phyloP scores from a whole-genome alignment of 2,329 filamentous ascomycete genomes.

The Curvularia verruculosa region DNA sequence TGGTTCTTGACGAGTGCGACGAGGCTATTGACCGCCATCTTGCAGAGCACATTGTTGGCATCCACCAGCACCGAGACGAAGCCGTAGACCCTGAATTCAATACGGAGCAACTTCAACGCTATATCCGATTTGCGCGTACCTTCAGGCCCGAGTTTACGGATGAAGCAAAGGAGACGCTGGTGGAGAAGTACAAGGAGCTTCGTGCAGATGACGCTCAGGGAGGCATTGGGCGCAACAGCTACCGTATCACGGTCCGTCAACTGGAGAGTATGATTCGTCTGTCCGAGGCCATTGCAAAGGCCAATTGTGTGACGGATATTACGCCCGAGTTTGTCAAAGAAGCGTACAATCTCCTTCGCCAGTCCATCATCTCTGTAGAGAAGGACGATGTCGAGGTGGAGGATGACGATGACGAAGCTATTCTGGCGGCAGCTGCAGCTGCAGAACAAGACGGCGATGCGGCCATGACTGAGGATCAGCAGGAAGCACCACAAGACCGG shows the following conservation, averaged over 20 bases:
- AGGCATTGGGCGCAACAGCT: slow-evolving; percentile 91
- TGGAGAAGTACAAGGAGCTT: slow-evolving; percentile 94
- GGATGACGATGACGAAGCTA: slow-evolving; percentile 72
- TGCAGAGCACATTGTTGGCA: slow-evolving; percentile 90
- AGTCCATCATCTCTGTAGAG: slow-evolving; percentile 97
- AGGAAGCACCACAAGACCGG: slow-evolving; percentile 43
- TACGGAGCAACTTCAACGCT: slow-evolving; percentile 94
- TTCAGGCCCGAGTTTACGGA: slow-evolving; percentile 93
- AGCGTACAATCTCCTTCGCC: slow-evolving; percentile 86
- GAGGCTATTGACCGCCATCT: slow-evolving; percentile 88
- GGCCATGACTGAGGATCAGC: slow-evolving; percentile 40
- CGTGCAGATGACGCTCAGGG: slow-evolving; percentile 92
- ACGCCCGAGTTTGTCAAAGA: slow-evolving; percentile 84
- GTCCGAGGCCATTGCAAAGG: slow-evolving; percentile 97
- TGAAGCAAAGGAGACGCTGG: slow-evolving; percentile 82
- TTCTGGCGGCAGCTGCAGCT: slow-evolving; percentile 59
- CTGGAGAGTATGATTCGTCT: slow-evolving; percentile 94
- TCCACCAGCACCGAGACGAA: slow-evolving; percentile 91
- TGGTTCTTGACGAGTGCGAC: slow-evolving; percentile 95
- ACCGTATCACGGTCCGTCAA: slow-evolving; percentile 96
- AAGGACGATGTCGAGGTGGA: slow-evolving; percentile 97
- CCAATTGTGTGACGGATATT: slow-evolving; percentile 93
- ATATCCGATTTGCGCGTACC: slow-evolving; percentile 93
- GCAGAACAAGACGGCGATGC: slow-evolving; percentile 52
- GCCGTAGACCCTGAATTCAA: slow-evolving; percentile 92